Evolutionary conservation across 2,329 filamentous ascomycete genomes (phyloP), one percentile per base, ranked within the genome.

Genomic region (Cercospora nicotianae): DNA sequence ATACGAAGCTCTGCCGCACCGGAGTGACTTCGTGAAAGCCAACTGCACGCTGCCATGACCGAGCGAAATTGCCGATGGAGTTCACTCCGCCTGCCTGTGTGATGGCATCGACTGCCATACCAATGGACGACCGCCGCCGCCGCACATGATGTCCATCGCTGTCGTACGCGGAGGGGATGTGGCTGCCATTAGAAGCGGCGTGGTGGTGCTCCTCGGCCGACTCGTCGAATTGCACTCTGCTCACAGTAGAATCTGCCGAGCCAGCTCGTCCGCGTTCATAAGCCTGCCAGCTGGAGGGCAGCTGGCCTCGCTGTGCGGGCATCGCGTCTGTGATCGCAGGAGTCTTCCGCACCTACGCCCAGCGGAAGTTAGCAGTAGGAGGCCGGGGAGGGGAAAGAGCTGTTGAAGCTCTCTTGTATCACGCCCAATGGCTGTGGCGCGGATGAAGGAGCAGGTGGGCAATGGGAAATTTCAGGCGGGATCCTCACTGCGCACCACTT

Each of bases 1-100:
- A 77, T 63, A 92, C 84, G 77, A 96, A 93, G 36, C 91, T 90
- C 13, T 89, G 89, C 16, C 89, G 87, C 65, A 91, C 89, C 5
- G 93, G 92, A 36, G 95, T 90, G 73, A 97, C 92, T 79, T 97
- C 94, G 71, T 89, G 87, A 79, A 98, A 98, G 66, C 87, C 90
- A 28, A 93, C 93, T 42, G 94, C 94, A 78, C 94, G 89, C 80
- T 94, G 92, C 91, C 93, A 97, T 74, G 92, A 96, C 69, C 91
- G 88, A 55, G 94, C 92, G 78, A 98, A 98, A 75, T 64, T 64
- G 76, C 95, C 90, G 75, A 98, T 91, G 79, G 92, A 96, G 83
- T 98, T 98, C 69, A 94, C 90, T 61, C 94, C 94, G 71, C 94
- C 95, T 59, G 92, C 90, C 69, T 96, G 89, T 72, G 91, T 75